Base-by-base conservation (phyloP, 106 monocot genomes). In the Apostasia ramifera region DNA sequence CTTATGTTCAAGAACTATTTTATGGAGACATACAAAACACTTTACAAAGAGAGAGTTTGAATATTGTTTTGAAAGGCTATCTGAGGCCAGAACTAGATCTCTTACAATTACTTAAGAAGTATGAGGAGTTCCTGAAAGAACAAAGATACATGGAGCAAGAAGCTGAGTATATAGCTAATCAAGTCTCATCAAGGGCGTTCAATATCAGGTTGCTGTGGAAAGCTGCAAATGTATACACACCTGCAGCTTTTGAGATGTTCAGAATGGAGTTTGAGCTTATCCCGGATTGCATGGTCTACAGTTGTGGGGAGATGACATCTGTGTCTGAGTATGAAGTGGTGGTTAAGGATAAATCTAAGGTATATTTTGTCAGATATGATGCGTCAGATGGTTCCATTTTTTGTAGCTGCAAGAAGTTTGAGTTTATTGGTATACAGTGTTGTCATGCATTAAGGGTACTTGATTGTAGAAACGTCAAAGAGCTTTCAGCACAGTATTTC, bases 201-300 rank as follows among this genome's bases (percentile, higher is more conserved):
- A 48, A 14, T 7, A 8, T 49, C 47, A 65, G 65, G 13, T 47
- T 65, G n/a, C 48, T 48, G 47, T 65, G 65, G 65, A 46, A 65
- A 65, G 65, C 65, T 65, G 65, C 65, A 65, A 65, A 65, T 65
- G 48, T 49, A 8, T 65, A 65, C 48, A 65, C 65, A 65, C 65
- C 1, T 65, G 46, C 48, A 26, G 65, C 48, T 47, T 65, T 47
- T 65, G 65, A 65, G 47, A 65, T 65, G 65, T 65, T 65, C 48
- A 65, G 37, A 65, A 49, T 65, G 65, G 65, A 65, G 46, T 65
- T 65, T 49, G 65, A 65, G 37, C 65, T 65, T 48, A 1, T 65
- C 26, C 13, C 65, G 2, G 48, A 65, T 65, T 65, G 65, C 37
- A 7, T 65, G 4, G 65, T 65, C 48, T 65, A 65, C 65, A 15